Conservation (phyloP, 306 rosid genomes). For the Ceratonia siliqua region DNA sequence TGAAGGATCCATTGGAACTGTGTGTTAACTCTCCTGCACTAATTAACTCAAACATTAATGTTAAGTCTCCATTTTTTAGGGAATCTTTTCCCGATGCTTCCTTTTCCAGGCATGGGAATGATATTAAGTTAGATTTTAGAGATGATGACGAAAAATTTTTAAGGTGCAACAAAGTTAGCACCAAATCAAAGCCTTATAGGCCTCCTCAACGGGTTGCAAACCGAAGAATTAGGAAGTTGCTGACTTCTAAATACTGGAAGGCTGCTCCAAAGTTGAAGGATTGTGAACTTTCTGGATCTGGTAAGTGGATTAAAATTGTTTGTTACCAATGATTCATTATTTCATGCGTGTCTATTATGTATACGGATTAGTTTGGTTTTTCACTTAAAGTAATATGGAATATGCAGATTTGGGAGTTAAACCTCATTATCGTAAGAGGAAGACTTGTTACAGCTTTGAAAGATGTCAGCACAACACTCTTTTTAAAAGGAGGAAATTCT, state of each 20-base stretch:
- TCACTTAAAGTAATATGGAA: conserved; percentile 30
- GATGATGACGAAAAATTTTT: conserved; percentile 83
- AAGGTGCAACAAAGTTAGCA: conserved; percentile 58
- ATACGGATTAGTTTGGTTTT: background rate
- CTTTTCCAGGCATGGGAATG: conserved; percentile 69
- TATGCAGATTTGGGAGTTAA: conserved; percentile 57
- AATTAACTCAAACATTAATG: conserved; percentile 49
- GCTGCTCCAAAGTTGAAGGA: conserved; percentile 83
- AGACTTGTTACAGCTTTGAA: conserved; percentile 50
- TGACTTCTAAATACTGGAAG: conserved; percentile 88
- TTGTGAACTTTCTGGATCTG: conserved; percentile 68
- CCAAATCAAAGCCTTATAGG: conserved; percentile 62
- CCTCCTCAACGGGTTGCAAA: conserved; percentile 64
- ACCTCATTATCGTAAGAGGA: conserved; percentile 65
- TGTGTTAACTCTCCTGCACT: conserved; percentile 45
- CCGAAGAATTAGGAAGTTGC: conserved; percentile 72
- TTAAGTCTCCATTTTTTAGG: conserved; percentile 51
- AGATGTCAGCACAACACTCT: conserved; percentile 49
- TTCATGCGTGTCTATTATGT: background rate
- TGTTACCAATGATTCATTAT: conserved; percentile 21
- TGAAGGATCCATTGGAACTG: conserved; percentile 52
- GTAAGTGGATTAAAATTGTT: conserved; percentile 41
- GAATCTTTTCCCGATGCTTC: conserved; percentile 61
- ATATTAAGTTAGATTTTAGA: conserved; percentile 69
- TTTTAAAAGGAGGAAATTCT: conserved; percentile 65